A percentile compares a stretch with the other conserved stretches of the same genome.
These are phyloP conservation scores for Corinectria fuckeliana DNA, from an alignment of 2,329 filamentous ascomycete species.

Conservation along the genomic window DNA sequence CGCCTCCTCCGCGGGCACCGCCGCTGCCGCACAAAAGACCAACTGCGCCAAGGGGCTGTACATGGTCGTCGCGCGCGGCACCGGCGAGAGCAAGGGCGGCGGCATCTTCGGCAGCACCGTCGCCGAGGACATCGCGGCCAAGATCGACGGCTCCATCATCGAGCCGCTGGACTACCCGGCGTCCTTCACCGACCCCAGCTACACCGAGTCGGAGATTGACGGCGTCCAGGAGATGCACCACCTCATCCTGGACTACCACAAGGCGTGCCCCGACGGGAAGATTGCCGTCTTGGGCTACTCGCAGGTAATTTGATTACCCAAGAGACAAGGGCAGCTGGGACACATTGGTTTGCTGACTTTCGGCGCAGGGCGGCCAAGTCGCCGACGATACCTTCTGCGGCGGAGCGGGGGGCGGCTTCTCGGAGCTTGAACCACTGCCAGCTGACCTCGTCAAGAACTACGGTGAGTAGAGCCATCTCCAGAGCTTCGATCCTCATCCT, in stretches of 20 bases:
- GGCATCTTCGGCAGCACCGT: slow-evolving; percentile 44
- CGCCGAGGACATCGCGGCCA: slow-evolving; percentile 41
- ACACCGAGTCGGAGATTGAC: slow-evolving; percentile 44
- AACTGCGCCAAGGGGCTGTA: slow-evolving; percentile 47
- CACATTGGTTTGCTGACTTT: background rate
- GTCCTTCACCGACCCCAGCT: slow-evolving; percentile 40
- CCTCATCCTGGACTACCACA: slow-evolving; percentile 42
- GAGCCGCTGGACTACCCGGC: slow-evolving; percentile 49
- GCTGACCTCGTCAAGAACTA: slow-evolving; percentile 41
- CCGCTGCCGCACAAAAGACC: slow-evolving; percentile 25
- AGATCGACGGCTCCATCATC: slow-evolving; percentile 44
- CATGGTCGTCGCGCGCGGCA: slow-evolving; percentile 50
- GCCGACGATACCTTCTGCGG: slow-evolving; percentile 48
- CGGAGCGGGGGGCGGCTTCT: slow-evolving; percentile 38
- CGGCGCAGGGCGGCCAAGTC: slow-evolving; percentile 47
- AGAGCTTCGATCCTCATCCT: background rate
- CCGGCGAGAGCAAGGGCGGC: slow-evolving; percentile 42
- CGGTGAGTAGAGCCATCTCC: slow-evolving; percentile 36
- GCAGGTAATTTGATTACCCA: slow-evolving; percentile 44
- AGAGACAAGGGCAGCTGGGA: background rate
- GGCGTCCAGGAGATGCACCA: slow-evolving; percentile 43
- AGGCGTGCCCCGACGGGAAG: slow-evolving; percentile 47
- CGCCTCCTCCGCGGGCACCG: slow-evolving; percentile 31
- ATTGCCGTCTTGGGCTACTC: slow-evolving; percentile 52
- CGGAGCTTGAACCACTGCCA: slow-evolving; percentile 35